These are phyloP conservation scores for Torrubiella hemipterigena DNA, from an alignment of 2,329 filamentous ascomycete species.

Conservation along the genomic window DNA sequence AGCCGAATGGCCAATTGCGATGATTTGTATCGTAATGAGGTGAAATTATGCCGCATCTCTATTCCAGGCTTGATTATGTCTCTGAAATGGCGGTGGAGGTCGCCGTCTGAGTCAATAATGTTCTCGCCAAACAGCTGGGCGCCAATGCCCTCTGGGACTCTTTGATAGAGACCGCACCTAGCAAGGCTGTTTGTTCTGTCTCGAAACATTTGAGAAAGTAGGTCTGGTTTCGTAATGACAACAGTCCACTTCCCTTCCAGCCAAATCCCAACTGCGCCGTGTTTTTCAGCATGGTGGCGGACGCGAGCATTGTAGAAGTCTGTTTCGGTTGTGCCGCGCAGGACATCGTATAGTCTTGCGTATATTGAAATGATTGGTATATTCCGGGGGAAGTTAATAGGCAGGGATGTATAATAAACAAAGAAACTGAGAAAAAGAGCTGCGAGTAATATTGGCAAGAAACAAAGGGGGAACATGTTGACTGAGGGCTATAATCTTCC, in stretches of 20 bases:
- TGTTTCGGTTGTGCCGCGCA: background rate
- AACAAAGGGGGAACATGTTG: too few relatives aligned
- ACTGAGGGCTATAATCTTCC: too few relatives aligned
- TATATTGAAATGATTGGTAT: conserved; percentile 1
- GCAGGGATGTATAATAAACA: conserved; percentile 1
- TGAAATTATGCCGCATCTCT: too few relatives aligned
- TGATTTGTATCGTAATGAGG: too few relatives aligned
- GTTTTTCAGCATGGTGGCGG: background rate
- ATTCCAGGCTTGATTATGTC: background rate
- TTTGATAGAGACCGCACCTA: background rate
- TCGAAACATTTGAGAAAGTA: conserved; percentile 1
- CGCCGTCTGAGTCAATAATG: background rate
- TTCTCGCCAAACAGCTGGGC: background rate
- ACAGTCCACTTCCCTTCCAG: conserved; percentile 1
- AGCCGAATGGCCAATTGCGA: background rate
- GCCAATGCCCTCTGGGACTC: background rate
- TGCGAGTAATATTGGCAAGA: too few relatives aligned
- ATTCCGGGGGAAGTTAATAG: conserved; percentile 1
- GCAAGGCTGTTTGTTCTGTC: too few relatives aligned
- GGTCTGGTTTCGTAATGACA: conserved; percentile 1
- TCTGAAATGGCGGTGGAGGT: background rate
- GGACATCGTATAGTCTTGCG: background rate
- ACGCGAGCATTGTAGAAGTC: conserved; percentile 1
- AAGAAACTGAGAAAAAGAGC: too few relatives aligned
- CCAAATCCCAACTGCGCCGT: conserved; percentile 2